Base-by-base conservation (phyloP, 2,329 filamentous ascomycete genomes). In the Canariomyces notabilis region DNA sequence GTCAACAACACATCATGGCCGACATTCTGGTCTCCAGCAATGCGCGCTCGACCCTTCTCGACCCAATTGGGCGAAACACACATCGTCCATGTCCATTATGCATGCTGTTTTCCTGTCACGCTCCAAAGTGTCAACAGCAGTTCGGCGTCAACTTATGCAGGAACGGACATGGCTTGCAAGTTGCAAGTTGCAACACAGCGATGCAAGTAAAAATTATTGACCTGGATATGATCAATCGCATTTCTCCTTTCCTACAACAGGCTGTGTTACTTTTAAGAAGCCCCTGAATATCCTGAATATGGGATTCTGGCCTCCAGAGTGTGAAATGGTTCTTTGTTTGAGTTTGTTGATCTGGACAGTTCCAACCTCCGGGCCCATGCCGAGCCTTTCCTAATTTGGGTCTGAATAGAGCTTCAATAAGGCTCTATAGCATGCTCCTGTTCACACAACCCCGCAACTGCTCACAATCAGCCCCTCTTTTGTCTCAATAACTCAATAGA, bases 331-430 rank as follows among this genome's bases (percentile, higher is more conserved):
- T 22, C 22, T 16, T 35, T 7, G 5, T 8, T 18, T 38, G 22
- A 37, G 48, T 54, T 52, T 54, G 51, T 54, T 49, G 49, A 39
- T 29, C 19, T 41, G 29, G n/a, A 35, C 41, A 40, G 32, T 14
- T 16, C 29, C 42, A 52, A 49, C 49, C 18, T 42, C 35, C 20
- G 33, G 21, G n/a, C 29, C 26, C 42, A 38, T 34, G 44, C 31
- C 15, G 46, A 44, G 31, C 52, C 26, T 56, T 55, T 37, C 58
- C 61, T 29, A 5, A 54, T 64, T 59, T 32, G 54, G 62, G 56
- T 55, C 36, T 65, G 58, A 65, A 64, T 65, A 65, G 55, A 60
- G 47, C 52, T 34, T 57, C 55, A 62, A 63, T 60, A 54, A 37
- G 35, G n/a, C 4, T 37, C 46, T 50, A 50, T 47, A 52, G 46